Base-by-base conservation (phyloP, 139 green algal species). In the Desmodesmus armatus region DNA sequence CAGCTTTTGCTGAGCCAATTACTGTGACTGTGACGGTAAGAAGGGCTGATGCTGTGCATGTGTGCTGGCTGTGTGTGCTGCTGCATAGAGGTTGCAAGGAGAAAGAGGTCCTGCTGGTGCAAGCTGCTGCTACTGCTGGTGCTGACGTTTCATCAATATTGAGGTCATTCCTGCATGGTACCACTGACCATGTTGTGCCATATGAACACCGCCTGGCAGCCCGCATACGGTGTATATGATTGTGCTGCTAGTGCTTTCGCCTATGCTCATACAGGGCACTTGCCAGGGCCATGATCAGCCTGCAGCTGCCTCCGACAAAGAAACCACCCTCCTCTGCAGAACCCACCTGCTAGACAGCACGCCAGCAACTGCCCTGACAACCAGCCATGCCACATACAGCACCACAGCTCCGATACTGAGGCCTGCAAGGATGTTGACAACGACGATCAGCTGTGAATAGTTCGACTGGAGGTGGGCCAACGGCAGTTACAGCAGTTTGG, bases 401-500 rank as follows among this genome's bases (percentile, higher is more conserved):
- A 31, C 55, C 31, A 82, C 3, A 15, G 37, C 76, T 5, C 11
- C 76, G 31, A 65, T 5, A n/a, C 76, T 82, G 55, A 82, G 25
- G 40, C 76, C 76, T 82, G 55, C 53, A 82, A 31, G n/a, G 29
- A 43, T 33, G 6, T 2, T 43, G 63, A 17, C 63, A 39, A 5
- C 2, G 7, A 80, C 15, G 25, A 80, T n/a, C 27, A 78, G 39
- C 40, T 25, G 35, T 35, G 58, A 31, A 31, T n/a, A 1, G 58
- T 6, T 23, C 25, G 21, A 13, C 58, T 35, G 25, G 0, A 6
- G 21, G 7, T 67, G 58, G 0, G 0, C 21, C 31, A 5, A 7
- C 25, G 41, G 17, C 27, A 51, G 74, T 69, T 82, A 55, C 37
- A 72, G 76, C 55, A 47, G 53, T 71, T 71, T n/a, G n/a, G n/a